Evolutionary conservation across 2,329 filamentous ascomycete genomes (phyloP).

Genomic region (Leptographium galeiforme): DNA sequence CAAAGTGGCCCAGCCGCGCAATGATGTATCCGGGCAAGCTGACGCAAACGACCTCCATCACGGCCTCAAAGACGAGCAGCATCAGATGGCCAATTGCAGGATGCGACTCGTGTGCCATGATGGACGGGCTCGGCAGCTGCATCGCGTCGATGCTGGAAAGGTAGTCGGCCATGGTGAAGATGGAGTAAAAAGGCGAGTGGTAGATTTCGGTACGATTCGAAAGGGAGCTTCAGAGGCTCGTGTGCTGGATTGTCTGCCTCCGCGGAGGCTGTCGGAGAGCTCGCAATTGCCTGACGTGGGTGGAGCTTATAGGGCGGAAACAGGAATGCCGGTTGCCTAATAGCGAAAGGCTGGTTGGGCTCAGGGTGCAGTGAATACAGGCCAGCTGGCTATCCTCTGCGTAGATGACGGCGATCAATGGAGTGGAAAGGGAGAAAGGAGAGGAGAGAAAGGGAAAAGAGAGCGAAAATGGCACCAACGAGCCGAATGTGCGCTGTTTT

Average conservation of each 20-base stretch:
- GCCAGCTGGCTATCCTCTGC: background rate
- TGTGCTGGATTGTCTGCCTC: background rate
- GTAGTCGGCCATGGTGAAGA: background rate
- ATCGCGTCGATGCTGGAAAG: background rate
- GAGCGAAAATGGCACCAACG: background rate
- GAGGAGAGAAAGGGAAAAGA: background rate
- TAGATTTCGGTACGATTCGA: too few species aligned
- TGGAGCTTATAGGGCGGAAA: background rate
- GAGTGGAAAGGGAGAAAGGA: background rate
- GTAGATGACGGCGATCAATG: too few species aligned
- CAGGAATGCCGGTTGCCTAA: background rate
- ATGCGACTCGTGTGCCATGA: conserved; percentile 37
- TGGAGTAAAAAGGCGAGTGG: too few species aligned
- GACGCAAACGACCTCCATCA: conserved; percentile 90
- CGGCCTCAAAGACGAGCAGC: conserved; percentile 84
- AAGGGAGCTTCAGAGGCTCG: too few species aligned
- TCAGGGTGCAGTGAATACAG: too few species aligned
- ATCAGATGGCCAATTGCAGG: conserved; percentile 56
- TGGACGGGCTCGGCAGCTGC: conserved; percentile 26
- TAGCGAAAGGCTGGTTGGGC: background rate
- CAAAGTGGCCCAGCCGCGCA: conserved; percentile 80
- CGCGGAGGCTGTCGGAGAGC: background rate
- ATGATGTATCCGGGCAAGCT: conserved; percentile 89
- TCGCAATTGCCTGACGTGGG: background rate
- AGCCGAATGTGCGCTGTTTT: too few species aligned